Evolutionary conservation across 2,329 filamentous ascomycete species (phyloP).

Genomic region (Ceratocystis cubensis): DNA sequence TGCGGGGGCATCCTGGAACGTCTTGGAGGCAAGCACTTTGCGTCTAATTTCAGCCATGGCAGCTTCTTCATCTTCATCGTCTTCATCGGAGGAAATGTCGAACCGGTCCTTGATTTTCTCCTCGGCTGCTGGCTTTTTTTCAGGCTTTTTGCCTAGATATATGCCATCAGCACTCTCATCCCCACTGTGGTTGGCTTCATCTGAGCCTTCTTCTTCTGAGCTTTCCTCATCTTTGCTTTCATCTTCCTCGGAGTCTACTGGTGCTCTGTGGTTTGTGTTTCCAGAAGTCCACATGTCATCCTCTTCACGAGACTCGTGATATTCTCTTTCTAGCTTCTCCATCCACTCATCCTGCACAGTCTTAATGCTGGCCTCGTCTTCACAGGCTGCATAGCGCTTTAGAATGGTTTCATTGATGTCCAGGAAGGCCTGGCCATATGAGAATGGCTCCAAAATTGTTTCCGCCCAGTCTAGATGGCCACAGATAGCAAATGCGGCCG

Average conservation of each 20-base stretch:
- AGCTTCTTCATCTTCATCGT: conserved; percentile 67
- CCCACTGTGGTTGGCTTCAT: conserved; percentile 34
- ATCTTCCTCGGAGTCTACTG: conserved; percentile 43
- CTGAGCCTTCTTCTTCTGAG: conserved; percentile 37
- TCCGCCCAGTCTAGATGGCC: conserved; percentile 84
- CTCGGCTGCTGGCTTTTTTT: conserved; percentile 24
- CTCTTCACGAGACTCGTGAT: conserved; percentile 61
- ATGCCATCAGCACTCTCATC: conserved; percentile 43
- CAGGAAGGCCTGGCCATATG: conserved; percentile 77
- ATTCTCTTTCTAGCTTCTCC: conserved; percentile 78
- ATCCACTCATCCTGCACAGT: conserved; percentile 79
- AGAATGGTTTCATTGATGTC: conserved; percentile 78
- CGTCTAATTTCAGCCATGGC: conserved; percentile 87
- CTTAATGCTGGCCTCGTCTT: conserved; percentile 71
- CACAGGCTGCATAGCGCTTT: conserved; percentile 72
- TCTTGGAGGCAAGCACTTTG: conserved; percentile 81
- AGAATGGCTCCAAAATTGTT: conserved; percentile 69
- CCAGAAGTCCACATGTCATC: conserved; percentile 82
- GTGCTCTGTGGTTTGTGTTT: conserved; percentile 61
- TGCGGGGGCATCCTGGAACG: conserved; percentile 46
- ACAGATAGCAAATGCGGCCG: conserved; percentile 86
- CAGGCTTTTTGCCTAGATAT: conserved; percentile 46
- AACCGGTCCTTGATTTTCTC: conserved; percentile 48
- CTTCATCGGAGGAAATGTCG: conserved; percentile 69
- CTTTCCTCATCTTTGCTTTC: conserved; percentile 40